These are phyloP conservation scores for Scytalidium lignicola DNA, from an alignment of 2,329 filamentous ascomycete species.

Conservation along the genomic window DNA sequence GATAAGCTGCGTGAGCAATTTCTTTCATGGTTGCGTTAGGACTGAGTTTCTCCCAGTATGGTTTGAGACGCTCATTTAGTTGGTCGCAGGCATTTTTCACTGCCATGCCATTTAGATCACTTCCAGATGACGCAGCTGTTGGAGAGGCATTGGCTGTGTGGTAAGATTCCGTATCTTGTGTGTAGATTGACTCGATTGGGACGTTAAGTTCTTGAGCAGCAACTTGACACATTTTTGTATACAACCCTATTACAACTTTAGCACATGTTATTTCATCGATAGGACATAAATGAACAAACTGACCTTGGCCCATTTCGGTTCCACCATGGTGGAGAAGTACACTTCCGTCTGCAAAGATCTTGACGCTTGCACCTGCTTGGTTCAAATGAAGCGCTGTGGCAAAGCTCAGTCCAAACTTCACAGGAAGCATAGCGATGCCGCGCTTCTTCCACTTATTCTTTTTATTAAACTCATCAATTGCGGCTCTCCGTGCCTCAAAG, in stretches of 20 bases:
- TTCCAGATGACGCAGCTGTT: constrained; percentile 87
- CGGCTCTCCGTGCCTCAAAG: constrained; percentile 63
- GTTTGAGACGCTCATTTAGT: constrained; percentile 76
- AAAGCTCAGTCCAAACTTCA: constrained; percentile 96
- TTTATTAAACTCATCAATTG: constrained; percentile 71
- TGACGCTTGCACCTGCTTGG: constrained; percentile 86
- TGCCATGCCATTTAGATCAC: constrained; percentile 93
- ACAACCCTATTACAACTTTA: constrained; percentile 39
- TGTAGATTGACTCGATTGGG: constrained; percentile 74
- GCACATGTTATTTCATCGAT: background rate
- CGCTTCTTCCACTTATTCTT: constrained; percentile 91
- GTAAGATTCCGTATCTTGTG: constrained; percentile 90
- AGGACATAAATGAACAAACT: background rate
- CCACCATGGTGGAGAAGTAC: constrained; percentile 89
- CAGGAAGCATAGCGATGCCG: constrained; percentile 67
- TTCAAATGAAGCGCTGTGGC: constrained; percentile 84
- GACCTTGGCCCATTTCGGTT: constrained; percentile 92
- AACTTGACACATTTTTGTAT: constrained; percentile 95
- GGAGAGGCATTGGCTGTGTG: constrained; percentile 89
- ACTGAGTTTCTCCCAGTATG: constrained; percentile 78
- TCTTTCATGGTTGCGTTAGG: constrained; percentile 76
- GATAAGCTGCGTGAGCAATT: constrained; percentile 85
- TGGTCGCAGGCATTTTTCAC: constrained; percentile 86
- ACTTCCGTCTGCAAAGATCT: constrained; percentile 93
- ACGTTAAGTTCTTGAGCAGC: constrained; percentile 82